Evolutionary conservation across 2,329 filamentous ascomycete species (phyloP).

Genomic region (Monosporascus sp.): DNA sequence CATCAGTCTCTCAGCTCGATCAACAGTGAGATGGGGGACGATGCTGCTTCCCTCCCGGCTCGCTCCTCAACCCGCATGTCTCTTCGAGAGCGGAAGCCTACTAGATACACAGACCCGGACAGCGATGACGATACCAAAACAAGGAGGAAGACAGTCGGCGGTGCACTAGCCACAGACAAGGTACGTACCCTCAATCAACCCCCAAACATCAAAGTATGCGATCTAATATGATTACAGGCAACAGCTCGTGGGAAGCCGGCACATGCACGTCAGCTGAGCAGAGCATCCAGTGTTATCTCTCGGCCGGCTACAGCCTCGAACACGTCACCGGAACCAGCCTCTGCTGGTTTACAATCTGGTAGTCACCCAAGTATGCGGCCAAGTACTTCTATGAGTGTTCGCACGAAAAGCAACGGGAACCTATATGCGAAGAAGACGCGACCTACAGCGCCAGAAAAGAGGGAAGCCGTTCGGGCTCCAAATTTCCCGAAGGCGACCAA

Average conservation of each 20-base stretch:
- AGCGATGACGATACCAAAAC: constrained; percentile 45
- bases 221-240: constrained; percentile 24
- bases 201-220: not conserved
- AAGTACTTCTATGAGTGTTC: constrained; percentile 37
- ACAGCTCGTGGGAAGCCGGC: constrained; percentile 27
- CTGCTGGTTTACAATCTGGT: not conserved
- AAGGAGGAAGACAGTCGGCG: constrained; percentile 59
- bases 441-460: constrained; percentile 38
- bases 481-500: constrained; percentile 33
- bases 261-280: constrained; percentile 44
- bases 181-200: constrained; percentile 20
- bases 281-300: constrained; percentile 32
- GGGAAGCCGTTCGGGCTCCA: constrained; percentile 31
- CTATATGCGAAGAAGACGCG: constrained; percentile 57
- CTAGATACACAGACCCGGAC: constrained; percentile 48
- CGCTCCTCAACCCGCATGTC: constrained; percentile 60
- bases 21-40: constrained; percentile 23
- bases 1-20: constrained; percentile 49
- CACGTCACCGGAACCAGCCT: constrained; percentile 6
- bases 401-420: constrained; percentile 29
- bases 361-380: constrained; percentile 31
- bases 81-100: constrained; percentile 63
- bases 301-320: constrained; percentile 19
- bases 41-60: constrained; percentile 20
- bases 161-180: constrained; percentile 41